These are phyloP conservation scores for Cryptococcus sp. DNA, from an alignment of 1,284 basidiomycete species.

Conservation along the genomic window DNA sequence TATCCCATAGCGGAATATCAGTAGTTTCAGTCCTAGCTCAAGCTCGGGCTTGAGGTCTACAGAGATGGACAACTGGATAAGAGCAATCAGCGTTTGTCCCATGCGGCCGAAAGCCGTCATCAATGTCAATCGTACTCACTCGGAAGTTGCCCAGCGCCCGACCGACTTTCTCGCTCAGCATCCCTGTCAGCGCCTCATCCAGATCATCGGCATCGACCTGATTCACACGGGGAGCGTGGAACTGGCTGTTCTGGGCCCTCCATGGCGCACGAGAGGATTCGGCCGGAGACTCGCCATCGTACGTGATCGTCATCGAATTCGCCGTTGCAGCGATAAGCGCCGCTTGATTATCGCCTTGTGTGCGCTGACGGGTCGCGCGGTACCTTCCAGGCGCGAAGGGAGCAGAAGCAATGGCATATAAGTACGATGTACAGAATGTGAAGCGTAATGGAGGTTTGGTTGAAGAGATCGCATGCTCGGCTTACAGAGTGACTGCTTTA, in stretches of 20 bases:
- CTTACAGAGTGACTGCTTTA: too few species aligned
- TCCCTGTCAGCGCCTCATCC: slow-evolving; percentile 81
- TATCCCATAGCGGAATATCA: slow-evolving; percentile 80
- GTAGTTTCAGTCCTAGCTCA: slow-evolving; percentile 70
- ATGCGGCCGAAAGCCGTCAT: too few species aligned
- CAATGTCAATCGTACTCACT: slow-evolving; percentile 65
- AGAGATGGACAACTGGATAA: slow-evolving; percentile 62
- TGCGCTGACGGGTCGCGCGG: too few species aligned
- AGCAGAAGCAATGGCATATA: too few species aligned
- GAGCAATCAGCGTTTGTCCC: not conserved
- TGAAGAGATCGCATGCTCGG: too few species aligned
- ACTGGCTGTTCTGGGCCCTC: not conserved
- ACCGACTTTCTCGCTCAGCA: slow-evolving; percentile 80
- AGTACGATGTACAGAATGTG: too few species aligned
- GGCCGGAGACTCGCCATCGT: slow-evolving; percentile 16
- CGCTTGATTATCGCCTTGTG: too few species aligned
- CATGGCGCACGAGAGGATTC: slow-evolving; percentile 10
- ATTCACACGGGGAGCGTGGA: slow-evolving; percentile 70
- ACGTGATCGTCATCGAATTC: not conserved
- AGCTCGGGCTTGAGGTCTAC: slow-evolving; percentile 79
- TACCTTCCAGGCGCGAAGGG: too few species aligned
- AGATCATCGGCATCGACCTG: slow-evolving; percentile 92
- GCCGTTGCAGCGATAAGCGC: not conserved
- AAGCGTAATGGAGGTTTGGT: too few species aligned
- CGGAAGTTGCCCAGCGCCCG: slow-evolving; percentile 71